These are phyloP conservation scores for Zygosaccharomyces sapae DNA, from an alignment of 1,139 yeast species.

Conservation along the genomic window DNA sequence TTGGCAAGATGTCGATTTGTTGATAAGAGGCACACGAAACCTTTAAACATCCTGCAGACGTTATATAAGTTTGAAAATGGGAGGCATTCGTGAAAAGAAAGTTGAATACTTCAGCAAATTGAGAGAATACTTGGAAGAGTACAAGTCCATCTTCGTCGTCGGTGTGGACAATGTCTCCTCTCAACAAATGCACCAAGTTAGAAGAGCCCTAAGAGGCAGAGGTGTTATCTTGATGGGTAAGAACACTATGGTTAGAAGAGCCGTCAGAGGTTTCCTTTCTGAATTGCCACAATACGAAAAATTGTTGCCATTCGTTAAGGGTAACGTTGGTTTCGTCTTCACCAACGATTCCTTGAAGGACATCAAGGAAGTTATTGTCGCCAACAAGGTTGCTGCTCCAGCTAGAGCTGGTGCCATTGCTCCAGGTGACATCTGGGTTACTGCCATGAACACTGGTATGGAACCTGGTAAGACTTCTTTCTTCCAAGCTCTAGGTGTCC, in stretches of 20 bases:
- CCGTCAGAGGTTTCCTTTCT: slow-evolving; percentile 89
- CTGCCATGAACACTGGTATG: slow-evolving; percentile 99
- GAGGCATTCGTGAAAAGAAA: slow-evolving; percentile 99
- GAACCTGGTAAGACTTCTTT: slow-evolving; percentile 99
- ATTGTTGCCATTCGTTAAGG: slow-evolving; percentile 89
- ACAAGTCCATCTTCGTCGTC: slow-evolving; percentile 96
- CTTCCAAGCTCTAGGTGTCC: slow-evolving; percentile 99
- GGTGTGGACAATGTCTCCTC: slow-evolving; percentile 99
- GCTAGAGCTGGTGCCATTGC: slow-evolving; percentile 99
- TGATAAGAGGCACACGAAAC: slow-evolving; percentile 29
- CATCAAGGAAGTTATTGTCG: slow-evolving; percentile 78
- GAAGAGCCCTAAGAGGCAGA: slow-evolving; percentile 91
- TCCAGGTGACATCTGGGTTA: slow-evolving; percentile 94
- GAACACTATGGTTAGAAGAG: slow-evolving; percentile 99
- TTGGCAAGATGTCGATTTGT: not conserved
- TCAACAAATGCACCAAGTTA: slow-evolving; percentile 99
- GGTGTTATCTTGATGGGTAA: slow-evolving; percentile 99
- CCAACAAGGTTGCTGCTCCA: slow-evolving; percentile 99
- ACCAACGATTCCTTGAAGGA: slow-evolving; percentile 91
- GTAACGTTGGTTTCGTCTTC: slow-evolving; percentile 99
- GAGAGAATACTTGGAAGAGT: slow-evolving; percentile 91
- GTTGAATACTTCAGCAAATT: slow-evolving; percentile 91
- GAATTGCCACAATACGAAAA: slow-evolving; percentile 97
- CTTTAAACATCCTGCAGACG: slow-evolving; percentile 96
- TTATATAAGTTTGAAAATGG: slow-evolving; percentile 82